Percentiles rank a stretch among this genome's conserved stretches.
Evolutionary conservation across 345 rosid species (phyloP).

Genomic region (Capsella bursapastoris): DNA sequence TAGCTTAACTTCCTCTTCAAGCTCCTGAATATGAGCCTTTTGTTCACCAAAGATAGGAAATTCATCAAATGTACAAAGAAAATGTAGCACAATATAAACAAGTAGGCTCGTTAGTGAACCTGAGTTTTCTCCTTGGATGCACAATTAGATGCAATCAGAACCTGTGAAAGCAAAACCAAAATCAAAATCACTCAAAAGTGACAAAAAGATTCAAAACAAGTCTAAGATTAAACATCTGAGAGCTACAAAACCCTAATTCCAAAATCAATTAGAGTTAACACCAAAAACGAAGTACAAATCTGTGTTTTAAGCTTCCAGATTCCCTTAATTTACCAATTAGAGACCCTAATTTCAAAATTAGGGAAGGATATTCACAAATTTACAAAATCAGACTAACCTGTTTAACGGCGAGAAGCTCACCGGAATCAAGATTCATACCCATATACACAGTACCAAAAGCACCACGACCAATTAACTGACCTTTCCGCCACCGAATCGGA

Average conservation of each 20-base stretch:
- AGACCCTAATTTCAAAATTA: constrained; percentile 1
- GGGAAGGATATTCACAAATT: neutral
- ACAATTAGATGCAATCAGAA: constrained; percentile 65
- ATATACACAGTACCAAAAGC: constrained; percentile 88
- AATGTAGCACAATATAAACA: constrained; percentile 22
- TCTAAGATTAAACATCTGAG: neutral
- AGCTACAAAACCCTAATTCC: neutral
- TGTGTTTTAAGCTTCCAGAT: neutral
- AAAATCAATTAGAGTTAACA: neutral
- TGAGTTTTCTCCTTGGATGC: constrained; percentile 83
- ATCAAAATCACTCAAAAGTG: constrained; percentile 5
- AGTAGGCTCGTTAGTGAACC: constrained; percentile 46
- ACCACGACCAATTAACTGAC: constrained; percentile 91
- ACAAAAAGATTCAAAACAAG: neutral
- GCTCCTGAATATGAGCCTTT: constrained; percentile 80
- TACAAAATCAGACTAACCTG: constrained; percentile 53
- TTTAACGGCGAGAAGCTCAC: constrained; percentile 90
- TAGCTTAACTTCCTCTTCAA: constrained; percentile 93
- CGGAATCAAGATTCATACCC: constrained; percentile 95
- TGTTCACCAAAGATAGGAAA: constrained; percentile 11
- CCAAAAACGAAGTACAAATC: neutral
- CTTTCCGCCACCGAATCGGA: constrained; percentile 81
- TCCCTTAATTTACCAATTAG: neutral
- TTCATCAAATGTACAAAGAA: neutral
- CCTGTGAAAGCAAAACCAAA: constrained; percentile 52